These are phyloP conservation scores for Tolypocladium paradoxum DNA, from an alignment of 2,329 filamentous ascomycete genomes.

Conservation along the genomic window DNA sequence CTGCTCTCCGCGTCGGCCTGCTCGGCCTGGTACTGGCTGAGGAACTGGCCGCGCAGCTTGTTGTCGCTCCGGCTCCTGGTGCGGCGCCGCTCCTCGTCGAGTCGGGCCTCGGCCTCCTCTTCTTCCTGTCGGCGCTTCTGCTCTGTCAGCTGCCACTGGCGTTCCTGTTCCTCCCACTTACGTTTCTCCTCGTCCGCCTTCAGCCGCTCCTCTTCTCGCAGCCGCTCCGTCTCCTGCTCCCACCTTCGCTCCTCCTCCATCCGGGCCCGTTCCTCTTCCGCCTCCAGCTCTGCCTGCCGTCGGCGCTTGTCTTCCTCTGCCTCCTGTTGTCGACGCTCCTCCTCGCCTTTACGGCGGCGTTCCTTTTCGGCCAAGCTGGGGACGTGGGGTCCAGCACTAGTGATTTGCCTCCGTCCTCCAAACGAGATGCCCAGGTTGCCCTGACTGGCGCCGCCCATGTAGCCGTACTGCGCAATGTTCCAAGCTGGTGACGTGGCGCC, in stretches of 20 bases:
- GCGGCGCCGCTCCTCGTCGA: conserved; percentile 56
- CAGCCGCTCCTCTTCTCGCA: conserved; percentile 48
- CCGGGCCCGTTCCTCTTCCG: conserved; percentile 51
- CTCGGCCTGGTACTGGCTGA: conserved; percentile 77
- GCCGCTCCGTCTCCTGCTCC: conserved; percentile 52
- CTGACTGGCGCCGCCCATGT: conserved; percentile 95
- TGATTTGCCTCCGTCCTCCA: conserved; percentile 86
- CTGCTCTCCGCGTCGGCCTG: conserved; percentile 31
- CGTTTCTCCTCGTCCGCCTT: conserved; percentile 57
- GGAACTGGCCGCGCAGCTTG: conserved; percentile 68
- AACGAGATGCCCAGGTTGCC: conserved; percentile 91
- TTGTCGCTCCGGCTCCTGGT: conserved; percentile 53
- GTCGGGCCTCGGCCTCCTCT: conserved; percentile 54
- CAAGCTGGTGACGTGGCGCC: conserved; percentile 76
- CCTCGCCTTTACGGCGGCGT: conserved; percentile 49
- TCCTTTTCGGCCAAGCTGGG: conserved; percentile 81
- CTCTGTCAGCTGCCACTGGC: conserved; percentile 67
- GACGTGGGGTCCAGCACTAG: conserved; percentile 65
- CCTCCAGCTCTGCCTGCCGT: conserved; percentile 34
- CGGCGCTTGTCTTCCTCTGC: conserved; percentile 41
- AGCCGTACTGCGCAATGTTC: conserved; percentile 98
- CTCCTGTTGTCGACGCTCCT: conserved; percentile 45
- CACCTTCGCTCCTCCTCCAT: conserved; percentile 55
- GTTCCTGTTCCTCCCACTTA: conserved; percentile 69
- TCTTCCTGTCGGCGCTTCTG: conserved; percentile 63